Evolutionary conservation across 306 rosid genomes (phyloP), one percentile per base, ranked within the genome.

Genomic region (Gillenia trifoliata): DNA sequence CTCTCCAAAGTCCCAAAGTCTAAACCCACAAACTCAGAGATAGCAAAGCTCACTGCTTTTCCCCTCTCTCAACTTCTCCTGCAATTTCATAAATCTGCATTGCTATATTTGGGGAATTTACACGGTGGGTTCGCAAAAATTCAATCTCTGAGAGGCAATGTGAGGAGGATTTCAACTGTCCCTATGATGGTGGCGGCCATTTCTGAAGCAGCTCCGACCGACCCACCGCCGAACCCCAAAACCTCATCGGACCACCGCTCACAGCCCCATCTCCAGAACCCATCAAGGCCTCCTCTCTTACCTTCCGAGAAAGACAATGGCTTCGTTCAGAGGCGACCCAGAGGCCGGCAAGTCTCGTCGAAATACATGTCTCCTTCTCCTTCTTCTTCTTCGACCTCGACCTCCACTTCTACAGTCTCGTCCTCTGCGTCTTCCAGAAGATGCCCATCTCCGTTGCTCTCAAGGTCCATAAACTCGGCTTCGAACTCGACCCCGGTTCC

Each of bases 291-390:
- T 6, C 91, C 93, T 3, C 84, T 87, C 4, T 16, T 86, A n/a
- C 89, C 83, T 6, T 83, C 89, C 1, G 88, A 88, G 81, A 90
- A 88, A 71, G 85, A 81, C 83, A 92, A 93, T 88, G 93, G 90
- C 61, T 11, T 83, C 26, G 38, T 78, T 12, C 84, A 81, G 16
- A 85, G 89, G 68, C 85, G 88, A 78, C 91, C 88, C 28, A 86
- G 92, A 73, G 97, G 98, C 13, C 77, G 96, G 4, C 92, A 88
- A 64, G 97, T 95, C 23, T 89, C 98, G 75, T 95, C 99, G 19
- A 95, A 97, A 89, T 95, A 92, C 78, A 86, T 95, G 98, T 92
- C 99, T 30, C 92, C 93, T 28, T 90, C 96, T 8, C 89, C 94
- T 19, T 87, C 98, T 11, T 84, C 91, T 41, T 85, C 98, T 40